These are phyloP conservation scores for Neurospora sp. DNA, from an alignment of 495 filamentous ascomycete genomes.

Conservation along the genomic window DNA sequence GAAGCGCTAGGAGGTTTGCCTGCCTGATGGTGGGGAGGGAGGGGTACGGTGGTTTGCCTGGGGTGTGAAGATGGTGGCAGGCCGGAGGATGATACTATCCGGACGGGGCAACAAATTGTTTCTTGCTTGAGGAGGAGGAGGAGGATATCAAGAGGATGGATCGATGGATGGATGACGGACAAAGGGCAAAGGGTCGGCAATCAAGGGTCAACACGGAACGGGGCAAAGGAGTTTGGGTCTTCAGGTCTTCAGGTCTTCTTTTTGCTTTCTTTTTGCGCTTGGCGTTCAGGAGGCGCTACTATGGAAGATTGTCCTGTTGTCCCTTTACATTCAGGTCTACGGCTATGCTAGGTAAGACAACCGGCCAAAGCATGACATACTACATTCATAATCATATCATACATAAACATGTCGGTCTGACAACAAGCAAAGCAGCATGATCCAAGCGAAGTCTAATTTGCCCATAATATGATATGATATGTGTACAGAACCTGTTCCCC, in stretches of 20 bases:
- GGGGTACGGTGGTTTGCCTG: background rate
- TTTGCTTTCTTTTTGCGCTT: background rate
- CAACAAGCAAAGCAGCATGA: background rate
- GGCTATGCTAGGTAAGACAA: too few species aligned
- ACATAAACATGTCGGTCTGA: background rate
- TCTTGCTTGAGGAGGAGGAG: background rate
- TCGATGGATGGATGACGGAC: background rate
- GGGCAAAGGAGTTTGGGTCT: background rate
- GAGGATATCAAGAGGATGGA: background rate
- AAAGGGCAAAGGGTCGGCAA: background rate
- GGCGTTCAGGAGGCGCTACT: background rate
- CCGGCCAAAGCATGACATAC: too few species aligned
- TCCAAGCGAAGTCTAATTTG: background rate
- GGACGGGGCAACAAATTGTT: background rate
- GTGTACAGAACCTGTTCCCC: background rate
- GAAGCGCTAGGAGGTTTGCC: constrained; percentile 23
- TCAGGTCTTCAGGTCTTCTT: background rate
- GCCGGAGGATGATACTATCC: background rate
- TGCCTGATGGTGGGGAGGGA: background rate
- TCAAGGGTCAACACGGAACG: background rate
- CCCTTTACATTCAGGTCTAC: background rate
- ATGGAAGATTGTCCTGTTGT: background rate
- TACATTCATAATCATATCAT: background rate
- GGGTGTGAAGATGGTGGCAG: background rate
- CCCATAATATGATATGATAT: background rate